phyloP scores from a whole-genome alignment of 2,329 filamentous ascomycete genomes.

The Exophiala aquamarina region DNA sequence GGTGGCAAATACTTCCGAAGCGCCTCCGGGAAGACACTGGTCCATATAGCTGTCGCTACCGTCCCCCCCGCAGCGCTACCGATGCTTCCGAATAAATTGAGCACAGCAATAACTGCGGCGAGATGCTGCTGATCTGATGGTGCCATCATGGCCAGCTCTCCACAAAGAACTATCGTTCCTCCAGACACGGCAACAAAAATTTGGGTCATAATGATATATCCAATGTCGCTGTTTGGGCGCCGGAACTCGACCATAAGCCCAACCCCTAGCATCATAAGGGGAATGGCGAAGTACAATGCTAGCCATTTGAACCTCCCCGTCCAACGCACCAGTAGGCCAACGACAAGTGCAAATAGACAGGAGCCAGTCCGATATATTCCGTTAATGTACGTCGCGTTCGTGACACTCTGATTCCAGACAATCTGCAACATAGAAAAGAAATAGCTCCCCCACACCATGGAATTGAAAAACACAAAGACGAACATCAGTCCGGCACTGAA shows the following conservation, averaged over 20 bases:
- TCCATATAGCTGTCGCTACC: constrained; percentile 37
- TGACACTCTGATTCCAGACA: constrained; percentile 45
- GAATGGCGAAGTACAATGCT: constrained; percentile 50
- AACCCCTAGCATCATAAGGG: constrained; percentile 50
- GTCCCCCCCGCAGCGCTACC: constrained; percentile 35
- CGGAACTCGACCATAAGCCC: constrained; percentile 57
- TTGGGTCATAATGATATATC: constrained; percentile 54
- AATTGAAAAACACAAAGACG: constrained; percentile 48
- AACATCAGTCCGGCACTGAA: constrained; percentile 51
- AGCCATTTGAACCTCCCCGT: constrained; percentile 53
- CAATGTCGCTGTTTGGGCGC: constrained; percentile 45
- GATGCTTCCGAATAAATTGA: constrained; percentile 33
- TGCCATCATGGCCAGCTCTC: constrained; percentile 58
- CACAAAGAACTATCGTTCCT: constrained; percentile 50
- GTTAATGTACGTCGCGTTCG: constrained; percentile 43
- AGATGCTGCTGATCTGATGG: constrained; percentile 53
- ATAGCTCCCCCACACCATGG: constrained; percentile 52
- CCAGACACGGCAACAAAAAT: constrained; percentile 54
- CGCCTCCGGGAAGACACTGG: constrained; percentile 34
- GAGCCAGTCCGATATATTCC: constrained; percentile 52
- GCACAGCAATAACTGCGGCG: constrained; percentile 40
- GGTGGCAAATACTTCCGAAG: constrained; percentile 40
- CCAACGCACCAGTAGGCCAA: constrained; percentile 47
- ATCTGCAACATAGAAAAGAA: constrained; percentile 55
- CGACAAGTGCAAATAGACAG: constrained; percentile 46